These are phyloP conservation scores for Stachybotrys chartarum DNA, from an alignment of 2,329 filamentous ascomycete genomes.

Conservation along the genomic window DNA sequence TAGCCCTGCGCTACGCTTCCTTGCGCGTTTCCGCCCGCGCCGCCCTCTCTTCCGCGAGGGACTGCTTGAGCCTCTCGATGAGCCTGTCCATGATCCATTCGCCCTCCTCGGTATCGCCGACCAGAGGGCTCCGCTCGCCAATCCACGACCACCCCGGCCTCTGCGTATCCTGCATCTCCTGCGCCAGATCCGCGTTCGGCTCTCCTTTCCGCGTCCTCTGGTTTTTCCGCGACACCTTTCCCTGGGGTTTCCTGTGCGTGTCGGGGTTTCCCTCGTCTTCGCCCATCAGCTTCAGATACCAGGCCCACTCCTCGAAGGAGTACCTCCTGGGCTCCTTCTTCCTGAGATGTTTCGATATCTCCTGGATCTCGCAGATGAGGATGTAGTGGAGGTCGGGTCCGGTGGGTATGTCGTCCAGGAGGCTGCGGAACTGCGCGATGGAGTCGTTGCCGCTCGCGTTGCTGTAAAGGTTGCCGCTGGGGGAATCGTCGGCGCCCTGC, in stretches of 20 bases:
- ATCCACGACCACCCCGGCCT: slow-evolving; percentile 61
- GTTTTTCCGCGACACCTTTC: slow-evolving; percentile 13
- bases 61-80: slow-evolving; percentile 41
- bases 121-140: slow-evolving; percentile 59
- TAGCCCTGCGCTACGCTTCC: too few species aligned
- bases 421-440: slow-evolving; percentile 9
- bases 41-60: slow-evolving; percentile 13
- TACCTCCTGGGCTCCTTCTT: slow-evolving; percentile 57
- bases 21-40: too few species aligned
- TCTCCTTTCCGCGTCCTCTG: slow-evolving; percentile 2
- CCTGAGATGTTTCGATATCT: slow-evolving; percentile 55
- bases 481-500: too few species aligned
- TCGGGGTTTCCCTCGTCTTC: slow-evolving; percentile 49
- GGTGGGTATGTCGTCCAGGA: slow-evolving; percentile 29
- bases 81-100: slow-evolving; percentile 68
- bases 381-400: slow-evolving; percentile 52
- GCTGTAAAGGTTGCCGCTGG: too few species aligned
- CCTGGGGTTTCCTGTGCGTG: slow-evolving; percentile 37
- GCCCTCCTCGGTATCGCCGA: slow-evolving; percentile 60
- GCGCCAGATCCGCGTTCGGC: slow-evolving; percentile 12
- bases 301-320: slow-evolving; percentile 78
- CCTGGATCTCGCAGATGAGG: slow-evolving; percentile 65
- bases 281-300: slow-evolving; percentile 72
- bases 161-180: slow-evolving; percentile 14
- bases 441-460: not conserved